Conservation (phyloP, 495 filamentous ascomycete species). For the Podospora pseudopauciseta region DNA sequence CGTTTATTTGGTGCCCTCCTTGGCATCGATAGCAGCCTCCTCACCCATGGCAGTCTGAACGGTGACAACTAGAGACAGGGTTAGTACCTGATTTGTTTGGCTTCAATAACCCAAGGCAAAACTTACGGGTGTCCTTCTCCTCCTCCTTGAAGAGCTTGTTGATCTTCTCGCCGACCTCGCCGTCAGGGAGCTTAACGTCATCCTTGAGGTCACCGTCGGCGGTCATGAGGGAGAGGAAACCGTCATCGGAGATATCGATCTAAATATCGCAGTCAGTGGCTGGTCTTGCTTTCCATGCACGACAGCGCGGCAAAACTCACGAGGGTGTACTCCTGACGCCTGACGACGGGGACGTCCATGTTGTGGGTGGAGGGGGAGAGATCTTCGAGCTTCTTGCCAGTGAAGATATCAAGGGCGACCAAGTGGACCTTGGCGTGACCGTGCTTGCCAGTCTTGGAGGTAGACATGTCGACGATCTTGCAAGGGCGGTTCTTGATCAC, state of each 20-base stretch:
- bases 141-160: slow-evolving; percentile 62
- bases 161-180: slow-evolving; percentile 81
- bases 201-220: slow-evolving; percentile 81
- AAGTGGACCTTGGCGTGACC: slow-evolving; percentile 99
- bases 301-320: slow-evolving; percentile 51
- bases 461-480: slow-evolving; percentile 99
- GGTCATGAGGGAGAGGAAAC: slow-evolving; percentile 83
- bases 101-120: not conserved
- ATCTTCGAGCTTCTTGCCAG: slow-evolving; percentile 98
- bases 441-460: slow-evolving; percentile 99
- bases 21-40: slow-evolving; percentile 86
- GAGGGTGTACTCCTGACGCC: slow-evolving; percentile 85
- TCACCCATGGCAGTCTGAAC: slow-evolving; percentile 95
- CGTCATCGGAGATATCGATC: slow-evolving; percentile 87
- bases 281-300: not conserved
- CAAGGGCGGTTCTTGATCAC: slow-evolving; percentile 97
- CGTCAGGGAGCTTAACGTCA: slow-evolving; percentile 90
- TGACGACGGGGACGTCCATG: slow-evolving; percentile 97
- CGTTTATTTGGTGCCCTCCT: slow-evolving; percentile 66
- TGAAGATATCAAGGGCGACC: slow-evolving; percentile 97
- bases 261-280: slow-evolving; percentile 33
- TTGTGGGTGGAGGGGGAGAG: slow-evolving; percentile 99
- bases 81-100: slow-evolving; percentile 19
- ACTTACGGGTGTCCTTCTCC: slow-evolving; percentile 78
- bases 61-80: slow-evolving; percentile 63